Evolutionary conservation across 441 rosid species (phyloP).

Genomic region (Pelargonium cotyledonis): DNA sequence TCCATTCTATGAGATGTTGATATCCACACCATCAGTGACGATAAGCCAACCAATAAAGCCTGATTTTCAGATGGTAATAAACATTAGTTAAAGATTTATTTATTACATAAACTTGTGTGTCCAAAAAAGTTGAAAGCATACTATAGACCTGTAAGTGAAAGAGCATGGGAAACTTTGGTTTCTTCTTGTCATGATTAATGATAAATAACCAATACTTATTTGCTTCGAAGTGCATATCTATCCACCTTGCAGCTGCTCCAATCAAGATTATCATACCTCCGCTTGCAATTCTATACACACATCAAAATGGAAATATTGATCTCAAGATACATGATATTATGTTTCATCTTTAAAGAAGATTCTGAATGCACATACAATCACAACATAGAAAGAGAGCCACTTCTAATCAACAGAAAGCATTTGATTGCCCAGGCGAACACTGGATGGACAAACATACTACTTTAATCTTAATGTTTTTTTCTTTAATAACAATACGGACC

Average conservation of each 20-base stretch:
- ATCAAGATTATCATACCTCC: conserved; percentile 58
- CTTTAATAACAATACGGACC: background rate
- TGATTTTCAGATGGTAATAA: conserved; percentile 29
- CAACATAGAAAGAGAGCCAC: background rate
- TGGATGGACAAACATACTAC: background rate
- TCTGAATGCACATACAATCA: background rate
- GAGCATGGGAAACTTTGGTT: conserved; percentile 46
- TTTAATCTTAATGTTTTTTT: background rate
- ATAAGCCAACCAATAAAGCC: conserved; percentile 70
- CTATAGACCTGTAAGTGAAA: conserved; percentile 61
- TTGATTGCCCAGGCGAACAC: background rate
- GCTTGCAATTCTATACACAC: conserved; percentile 56
- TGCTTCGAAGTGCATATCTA: conserved; percentile 54
- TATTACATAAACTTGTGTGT: conserved; percentile 5
- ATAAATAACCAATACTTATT: conserved; percentile 64
- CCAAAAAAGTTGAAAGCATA: conserved; percentile 19
- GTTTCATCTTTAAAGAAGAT: background rate
- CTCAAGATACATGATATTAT: conserved; percentile 11
- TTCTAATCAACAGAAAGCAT: background rate
- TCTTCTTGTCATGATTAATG: conserved; percentile 40
- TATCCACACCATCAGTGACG: conserved; percentile 69
- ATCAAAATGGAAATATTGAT: conserved; percentile 9
- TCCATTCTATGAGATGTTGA: conserved; percentile 86
- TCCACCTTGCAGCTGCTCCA: conserved; percentile 76
- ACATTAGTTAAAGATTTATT: conserved; percentile 9